Conservation (phyloP, 352 stramenopile genomes). For the Pythium brachiatum region DNA sequence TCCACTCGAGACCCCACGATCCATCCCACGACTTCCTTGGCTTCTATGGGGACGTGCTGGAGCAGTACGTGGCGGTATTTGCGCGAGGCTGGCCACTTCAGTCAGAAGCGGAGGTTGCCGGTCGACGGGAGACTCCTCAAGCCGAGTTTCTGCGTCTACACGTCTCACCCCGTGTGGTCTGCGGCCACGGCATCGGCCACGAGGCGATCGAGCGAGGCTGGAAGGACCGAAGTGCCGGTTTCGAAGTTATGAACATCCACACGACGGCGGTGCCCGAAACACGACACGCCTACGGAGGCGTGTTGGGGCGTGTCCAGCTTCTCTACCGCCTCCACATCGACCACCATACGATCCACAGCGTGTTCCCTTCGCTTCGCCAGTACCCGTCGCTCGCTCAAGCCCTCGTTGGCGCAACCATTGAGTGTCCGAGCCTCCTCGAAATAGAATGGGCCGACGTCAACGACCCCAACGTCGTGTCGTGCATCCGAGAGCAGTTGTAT, state of each 20-base stretch:
- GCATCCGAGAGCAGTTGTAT: conserved; percentile 10
- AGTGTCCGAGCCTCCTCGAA: conserved; percentile 2
- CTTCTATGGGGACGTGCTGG: neutral
- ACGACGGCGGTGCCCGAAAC: neutral
- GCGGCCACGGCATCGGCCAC: neutral
- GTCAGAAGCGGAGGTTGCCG: neutral
- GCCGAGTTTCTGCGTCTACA: conserved; percentile 10
- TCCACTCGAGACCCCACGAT: too few relatives aligned
- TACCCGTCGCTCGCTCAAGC: conserved; percentile 1
- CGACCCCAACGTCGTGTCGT: neutral
- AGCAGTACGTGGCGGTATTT: conserved; percentile 12
- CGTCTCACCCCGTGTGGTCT: conserved; percentile 8
- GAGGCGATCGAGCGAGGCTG: conserved; percentile 3
- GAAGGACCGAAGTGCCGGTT: neutral
- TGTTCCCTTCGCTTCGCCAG: conserved; percentile 3
- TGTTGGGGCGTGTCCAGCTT: neutral
- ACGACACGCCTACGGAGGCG: neutral
- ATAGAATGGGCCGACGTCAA: conserved; percentile 7
- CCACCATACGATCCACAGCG: conserved; percentile 2
- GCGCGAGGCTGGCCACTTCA: neutral
- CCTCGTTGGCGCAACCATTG: conserved; percentile 1
- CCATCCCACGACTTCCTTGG: neutral
- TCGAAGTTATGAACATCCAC: conserved; percentile 8
- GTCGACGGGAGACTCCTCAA: neutral
- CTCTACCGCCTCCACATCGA: conserved; percentile 15